Percentiles rank a stretch among this genome's conserved stretches.
These are phyloP conservation scores for Xylariomycetidae sp. DNA, from an alignment of 2,329 filamentous ascomycete species.

Conservation along the genomic window DNA sequence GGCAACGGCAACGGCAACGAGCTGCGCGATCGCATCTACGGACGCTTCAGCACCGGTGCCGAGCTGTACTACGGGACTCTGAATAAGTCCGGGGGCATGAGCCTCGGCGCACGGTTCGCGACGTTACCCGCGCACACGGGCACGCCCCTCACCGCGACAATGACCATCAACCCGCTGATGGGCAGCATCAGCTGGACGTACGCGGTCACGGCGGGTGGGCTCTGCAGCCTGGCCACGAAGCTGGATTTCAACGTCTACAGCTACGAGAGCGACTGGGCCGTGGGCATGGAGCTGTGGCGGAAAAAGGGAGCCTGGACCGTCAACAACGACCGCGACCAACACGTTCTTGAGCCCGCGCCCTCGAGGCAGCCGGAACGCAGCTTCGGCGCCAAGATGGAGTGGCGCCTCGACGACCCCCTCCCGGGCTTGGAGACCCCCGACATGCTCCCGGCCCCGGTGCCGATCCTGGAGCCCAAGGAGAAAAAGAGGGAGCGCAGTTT, in stretches of 20 bases:
- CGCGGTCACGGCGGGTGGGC: conserved; percentile 76
- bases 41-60: conserved; percentile 82
- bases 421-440: conserved; percentile 7
- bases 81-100: conserved; percentile 90
- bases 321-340: conserved; percentile 26
- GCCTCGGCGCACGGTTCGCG: conserved; percentile 80
- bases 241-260: conserved; percentile 98
- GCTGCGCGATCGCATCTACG: conserved; percentile 60
- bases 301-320: conserved; percentile 42
- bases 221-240: conserved; percentile 78
- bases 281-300: conserved; percentile 91
- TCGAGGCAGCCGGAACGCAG: conserved; percentile 33
- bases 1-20: conserved; percentile 18
- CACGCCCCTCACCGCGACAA: conserved; percentile 86
- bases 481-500: conserved; percentile 38
- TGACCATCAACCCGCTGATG: conserved; percentile 91
- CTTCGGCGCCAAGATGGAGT: conserved; percentile 47
- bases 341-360: conserved; percentile 13
- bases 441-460: conserved; percentile 4
- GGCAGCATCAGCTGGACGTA: conserved; percentile 89
- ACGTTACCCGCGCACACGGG: conserved; percentile 75
- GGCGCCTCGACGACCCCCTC: conserved; percentile 19
- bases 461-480: conserved; percentile 3
- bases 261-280: conserved; percentile 89
- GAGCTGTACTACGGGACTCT: conserved; percentile 94